A percentile compares a stretch with the other conserved stretches of the same genome.
Evolutionary conservation across 2,329 filamentous ascomycete genomes (phyloP).

Genomic region (Ophiostoma triangulosporum): DNA sequence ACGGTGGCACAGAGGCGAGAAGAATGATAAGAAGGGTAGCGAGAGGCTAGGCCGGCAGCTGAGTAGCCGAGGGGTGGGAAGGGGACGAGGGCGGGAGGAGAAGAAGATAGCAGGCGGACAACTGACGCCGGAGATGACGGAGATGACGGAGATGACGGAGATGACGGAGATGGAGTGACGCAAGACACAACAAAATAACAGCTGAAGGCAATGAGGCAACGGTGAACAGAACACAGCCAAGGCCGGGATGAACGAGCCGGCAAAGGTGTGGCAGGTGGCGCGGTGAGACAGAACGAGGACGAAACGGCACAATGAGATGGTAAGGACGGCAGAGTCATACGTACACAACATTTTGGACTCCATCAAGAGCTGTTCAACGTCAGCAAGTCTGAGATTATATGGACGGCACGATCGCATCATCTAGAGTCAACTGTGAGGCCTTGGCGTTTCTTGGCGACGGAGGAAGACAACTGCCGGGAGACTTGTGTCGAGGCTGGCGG

Average conservation of each 20-base stretch:
- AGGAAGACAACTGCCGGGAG: background rate
- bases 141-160: background rate
- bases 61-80: too few species aligned
- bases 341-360: conserved; percentile 22
- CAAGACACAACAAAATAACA: background rate
- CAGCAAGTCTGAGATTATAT: conserved; percentile 13
- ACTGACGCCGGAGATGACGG: background rate
- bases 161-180: background rate
- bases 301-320: background rate
- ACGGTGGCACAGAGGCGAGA: too few species aligned
- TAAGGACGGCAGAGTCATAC: conserved; percentile 3
- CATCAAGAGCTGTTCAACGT: conserved; percentile 22
- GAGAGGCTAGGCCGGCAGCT: too few species aligned
- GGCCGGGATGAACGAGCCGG: background rate
- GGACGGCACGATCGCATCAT: background rate
- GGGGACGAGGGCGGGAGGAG: too few species aligned
- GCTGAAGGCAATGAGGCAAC: background rate
- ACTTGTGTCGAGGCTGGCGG: background rate
- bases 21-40: too few species aligned
- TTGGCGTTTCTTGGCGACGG: conserved; percentile 6
- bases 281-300: background rate
- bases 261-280: background rate
- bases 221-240: background rate
- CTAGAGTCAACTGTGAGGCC: background rate
- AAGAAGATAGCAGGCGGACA: too few species aligned